phyloP scores from a whole-genome alignment of 2,329 filamentous ascomycete species.

The Fusarium verticillioides region DNA sequence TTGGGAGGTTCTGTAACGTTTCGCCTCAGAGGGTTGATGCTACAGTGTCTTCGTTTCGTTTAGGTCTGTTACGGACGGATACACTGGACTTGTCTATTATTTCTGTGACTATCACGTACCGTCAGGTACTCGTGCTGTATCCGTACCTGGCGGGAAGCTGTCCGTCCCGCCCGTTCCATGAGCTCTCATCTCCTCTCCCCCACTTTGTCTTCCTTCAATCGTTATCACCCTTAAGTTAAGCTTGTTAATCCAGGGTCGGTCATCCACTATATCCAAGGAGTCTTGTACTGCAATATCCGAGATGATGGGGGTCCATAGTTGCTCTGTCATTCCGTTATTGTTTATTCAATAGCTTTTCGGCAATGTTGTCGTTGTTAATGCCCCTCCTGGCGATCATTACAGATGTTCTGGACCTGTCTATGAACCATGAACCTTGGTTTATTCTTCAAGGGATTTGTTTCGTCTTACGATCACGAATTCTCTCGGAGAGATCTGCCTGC shows the following conservation, averaged over 20 bases:
- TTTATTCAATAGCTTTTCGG: not conserved
- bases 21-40: conserved; percentile 17
- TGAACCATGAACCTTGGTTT: conserved; percentile 11
- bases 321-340: conserved; percentile 2
- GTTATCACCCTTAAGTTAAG: conserved; percentile 12
- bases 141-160: conserved; percentile 8
- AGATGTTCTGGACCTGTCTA: conserved; percentile 13
- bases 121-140: not conserved
- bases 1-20: conserved; percentile 12
- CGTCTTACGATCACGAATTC: conserved; percentile 20
- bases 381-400: conserved; percentile 37
- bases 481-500: not conserved
- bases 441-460: conserved; percentile 21
- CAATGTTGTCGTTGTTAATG: not conserved
- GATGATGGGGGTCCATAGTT: not conserved
- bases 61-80: not conserved
- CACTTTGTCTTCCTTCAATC: conserved; percentile 14
- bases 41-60: conserved; percentile 26
- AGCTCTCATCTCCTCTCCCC: not conserved
- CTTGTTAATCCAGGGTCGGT: conserved; percentile 12
- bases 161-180: conserved; percentile 32
- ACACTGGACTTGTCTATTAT: not conserved
- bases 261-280: conserved; percentile 11
- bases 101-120: not conserved
- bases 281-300: conserved; percentile 25